Percentiles rank a stretch among this genome's conserved stretches.
phyloP scores from a whole-genome alignment of 2,329 filamentous ascomycete species.

The Aureobasidium zeae region DNA sequence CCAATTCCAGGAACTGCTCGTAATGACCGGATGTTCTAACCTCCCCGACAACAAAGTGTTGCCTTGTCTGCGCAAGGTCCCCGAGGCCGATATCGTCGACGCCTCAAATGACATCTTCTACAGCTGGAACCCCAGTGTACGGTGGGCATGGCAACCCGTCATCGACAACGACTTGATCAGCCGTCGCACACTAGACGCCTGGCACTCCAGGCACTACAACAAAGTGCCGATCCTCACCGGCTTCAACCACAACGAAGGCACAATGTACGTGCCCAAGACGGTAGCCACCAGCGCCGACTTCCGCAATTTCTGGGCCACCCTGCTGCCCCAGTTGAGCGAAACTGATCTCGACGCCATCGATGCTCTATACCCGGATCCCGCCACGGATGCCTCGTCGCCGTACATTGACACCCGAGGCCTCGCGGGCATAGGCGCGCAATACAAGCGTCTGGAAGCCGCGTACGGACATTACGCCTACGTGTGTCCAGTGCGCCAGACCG shows the following conservation, averaged over 20 bases:
- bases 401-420: slow-evolving; percentile 36
- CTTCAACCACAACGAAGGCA: slow-evolving; percentile 62
- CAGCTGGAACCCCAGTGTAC: slow-evolving; percentile 38
- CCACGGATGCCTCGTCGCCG: slow-evolving; percentile 30
- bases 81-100: slow-evolving; percentile 29
- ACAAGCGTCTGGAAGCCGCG: slow-evolving; percentile 48
- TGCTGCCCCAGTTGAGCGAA: slow-evolving; percentile 49
- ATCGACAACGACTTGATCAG: slow-evolving; percentile 54
- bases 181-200: slow-evolving; percentile 50
- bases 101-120: slow-evolving; percentile 38
- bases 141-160: slow-evolving; percentile 59
- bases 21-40: slow-evolving; percentile 28
- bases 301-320: slow-evolving; percentile 48
- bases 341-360: slow-evolving; percentile 48
- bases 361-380: slow-evolving; percentile 54
- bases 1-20: slow-evolving; percentile 38
- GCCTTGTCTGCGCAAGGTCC: slow-evolving; percentile 34
- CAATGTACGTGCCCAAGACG: slow-evolving; percentile 49
- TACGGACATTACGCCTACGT: slow-evolving; percentile 59
- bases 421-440: slow-evolving; percentile 43
- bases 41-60: slow-evolving; percentile 29
- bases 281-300: slow-evolving; percentile 45
- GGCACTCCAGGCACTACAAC: slow-evolving; percentile 45
- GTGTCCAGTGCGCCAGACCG: slow-evolving; percentile 53
- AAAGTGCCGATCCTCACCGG: slow-evolving; percentile 57